Evolutionary conservation across 148 eudicot genomes (phyloP), one percentile per base, ranked within the genome.

Genomic region (Cornus florida): DNA sequence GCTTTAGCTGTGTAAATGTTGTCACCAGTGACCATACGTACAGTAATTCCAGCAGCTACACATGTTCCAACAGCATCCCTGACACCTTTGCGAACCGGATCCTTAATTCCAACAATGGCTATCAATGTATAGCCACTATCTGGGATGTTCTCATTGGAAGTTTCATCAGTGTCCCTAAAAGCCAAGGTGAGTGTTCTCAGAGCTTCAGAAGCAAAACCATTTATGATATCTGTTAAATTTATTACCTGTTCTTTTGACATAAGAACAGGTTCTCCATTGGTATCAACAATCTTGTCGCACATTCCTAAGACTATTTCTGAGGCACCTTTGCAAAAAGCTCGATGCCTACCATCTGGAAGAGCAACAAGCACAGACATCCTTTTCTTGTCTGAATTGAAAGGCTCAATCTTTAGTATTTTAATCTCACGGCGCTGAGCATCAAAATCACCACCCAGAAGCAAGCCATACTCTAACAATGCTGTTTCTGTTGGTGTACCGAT

Each of bases 1-100:
- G 99, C 99, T 81, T 87, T 93, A 46, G 99, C 99, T 48, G 99
- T 95, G 77, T 95, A 88, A n/a, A 93, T 91, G 59, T 95, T 95
- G 70, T 95, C 98, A 81, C 98, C 98, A 31, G 99, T 96, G 80
- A 96, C 94, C 99, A 96, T 93, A 19, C 99, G 91, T 77, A 96
- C 99, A 53, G 88, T 87, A 66, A 96, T 92, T 77, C 99, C 99
- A 78, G 98, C 98, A 43, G 87, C 93, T 79, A 93, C 87, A 89
- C 99, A 96, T 59, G 94, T 90, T 84, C 75, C 75, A 77, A 96
- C 99, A 28, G 99, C 97, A 13, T 89, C 88, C 76, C 83, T 92
- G 33, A 95, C 98, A 33, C 93, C 94, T 69, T 90, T 91, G 65
- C 99, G 94, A 85, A 96, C 93, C 7, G 99, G 98, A 86, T 96